Evolutionary conservation across 352 stramenopile genomes (phyloP), one percentile per base, ranked within the genome.

Genomic region (Vaucheria bursata): DNA sequence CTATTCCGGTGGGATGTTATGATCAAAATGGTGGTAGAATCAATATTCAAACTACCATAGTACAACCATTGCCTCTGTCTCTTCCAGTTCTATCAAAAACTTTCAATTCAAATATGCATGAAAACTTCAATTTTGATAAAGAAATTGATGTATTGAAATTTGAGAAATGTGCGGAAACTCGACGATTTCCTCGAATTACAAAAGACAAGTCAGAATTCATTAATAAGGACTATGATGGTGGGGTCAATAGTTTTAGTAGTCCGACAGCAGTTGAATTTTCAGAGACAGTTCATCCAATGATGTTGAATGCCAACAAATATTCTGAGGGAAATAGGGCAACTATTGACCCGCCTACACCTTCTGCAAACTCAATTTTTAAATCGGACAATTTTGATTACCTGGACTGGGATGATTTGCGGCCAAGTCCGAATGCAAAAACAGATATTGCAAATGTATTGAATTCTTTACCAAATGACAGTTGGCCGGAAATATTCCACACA

Each of bases 401-500:
- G 39, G 45, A 25, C 5, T 72, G 33, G 33, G 70, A 82, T 59
- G 77, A 82, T 45, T 74, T 82, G 32, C 77, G 77, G 31, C 77
- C 77, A 29, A 79, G 70, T 34, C 77, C 77, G 8, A 82, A 79
- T 45, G 59, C 77, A 0, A 73, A 18, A 34, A 52, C 73, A 32
- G 77, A 82, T n/a, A 59, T 82, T 0, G 59, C 68, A 65, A 53
- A 73, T 38, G 71, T 73, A 7, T 49, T 82, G 34, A 3, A n/a
- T 38, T 79, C 77, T 35, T 65, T 82, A 7, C 39, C 70, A 8
- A 53, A 66, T 2, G 77, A 79, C 59, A 49, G 39, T 32, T 82
- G 77, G 77, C 77, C 77, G 3, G 77, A 82, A 29, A 79, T 82
- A 33, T 82, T 82, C 52, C 77, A 82, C 71, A 82, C 77, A 8